These are phyloP conservation scores for Cyclocybe aegerita DNA, from an alignment of 768 basidiomycete genomes.

Conservation along the genomic window DNA sequence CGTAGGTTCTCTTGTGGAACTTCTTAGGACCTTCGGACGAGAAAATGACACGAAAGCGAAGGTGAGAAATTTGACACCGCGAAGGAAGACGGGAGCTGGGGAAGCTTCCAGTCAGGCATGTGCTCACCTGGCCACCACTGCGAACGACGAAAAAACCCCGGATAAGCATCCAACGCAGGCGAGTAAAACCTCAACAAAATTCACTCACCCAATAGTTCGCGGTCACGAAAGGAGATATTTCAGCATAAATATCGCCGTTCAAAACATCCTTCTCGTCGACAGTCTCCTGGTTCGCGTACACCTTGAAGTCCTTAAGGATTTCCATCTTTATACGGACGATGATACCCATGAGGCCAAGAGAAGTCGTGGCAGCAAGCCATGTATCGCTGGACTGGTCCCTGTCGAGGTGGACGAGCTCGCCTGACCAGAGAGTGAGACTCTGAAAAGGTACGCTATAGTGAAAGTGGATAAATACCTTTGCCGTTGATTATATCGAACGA, in stretches of 20 bases:
- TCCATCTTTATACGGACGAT: slow-evolving; percentile 31
- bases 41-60: not conserved
- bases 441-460: not conserved
- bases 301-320: slow-evolving; percentile 34
- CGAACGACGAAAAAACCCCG: not conserved
- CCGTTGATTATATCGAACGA: slow-evolving; percentile 36
- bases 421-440: slow-evolving; percentile 9
- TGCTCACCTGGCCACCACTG: slow-evolving; percentile 37
- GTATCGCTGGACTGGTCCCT: slow-evolving; percentile 29
- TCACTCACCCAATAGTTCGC: slow-evolving; percentile 35
- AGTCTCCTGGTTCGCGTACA: slow-evolving; percentile 33
- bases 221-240: slow-evolving; percentile 36
- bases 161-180: not conserved
- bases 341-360: slow-evolving; percentile 34
- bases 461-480: slow-evolving; percentile 19
- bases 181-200: not conserved
- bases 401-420: slow-evolving; percentile 32
- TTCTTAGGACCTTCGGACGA: slow-evolving; percentile 27
- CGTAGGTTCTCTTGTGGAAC: slow-evolving; percentile 34
- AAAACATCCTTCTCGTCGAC: slow-evolving; percentile 30
- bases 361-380: slow-evolving; percentile 37
- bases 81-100: not conserved
- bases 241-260: slow-evolving; percentile 29
- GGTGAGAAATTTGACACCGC: not conserved
- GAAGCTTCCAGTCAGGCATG: no score